Conservation (phyloP, 1,139 yeast genomes). For the Waltiozyma solani region DNA sequence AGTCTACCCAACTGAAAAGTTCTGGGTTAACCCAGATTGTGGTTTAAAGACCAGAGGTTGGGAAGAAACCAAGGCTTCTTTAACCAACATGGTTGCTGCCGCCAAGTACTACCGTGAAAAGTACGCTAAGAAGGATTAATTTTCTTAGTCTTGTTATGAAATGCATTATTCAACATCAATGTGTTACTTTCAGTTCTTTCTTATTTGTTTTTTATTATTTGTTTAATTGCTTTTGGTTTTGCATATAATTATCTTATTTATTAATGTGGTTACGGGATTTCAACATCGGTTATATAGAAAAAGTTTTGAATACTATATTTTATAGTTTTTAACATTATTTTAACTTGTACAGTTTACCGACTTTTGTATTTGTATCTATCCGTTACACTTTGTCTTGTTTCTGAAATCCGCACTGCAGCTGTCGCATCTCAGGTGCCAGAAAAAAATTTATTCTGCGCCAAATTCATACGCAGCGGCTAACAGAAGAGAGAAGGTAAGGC, state of each 20-base stretch:
- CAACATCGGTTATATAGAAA: conserved; percentile 1
- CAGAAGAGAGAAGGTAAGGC: too few species aligned
- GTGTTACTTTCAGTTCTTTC: conserved; percentile 1
- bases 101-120: conserved; percentile 90
- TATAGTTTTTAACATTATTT: too few species aligned
- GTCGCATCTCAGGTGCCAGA: too few species aligned
- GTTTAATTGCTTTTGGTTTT: neutral
- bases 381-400: too few species aligned
- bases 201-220: too few species aligned
- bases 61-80: conserved; percentile 80
- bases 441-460: too few species aligned
- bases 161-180: conserved; percentile 16
- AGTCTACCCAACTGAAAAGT: conserved; percentile 94
- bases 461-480: too few species aligned
- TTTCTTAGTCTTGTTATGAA: neutral
- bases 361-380: too few species aligned
- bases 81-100: conserved; percentile 98
- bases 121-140: conserved; percentile 23
- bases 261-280: neutral
- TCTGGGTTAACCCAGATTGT: conserved; percentile 99
- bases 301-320: neutral
- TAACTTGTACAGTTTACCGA: too few species aligned
- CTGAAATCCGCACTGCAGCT: too few species aligned
- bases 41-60: conserved; percentile 98
- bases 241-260: neutral